Evolutionary conservation across 164 flowering plant species (phyloP).

Genomic region (Magnolia officinalis): DNA sequence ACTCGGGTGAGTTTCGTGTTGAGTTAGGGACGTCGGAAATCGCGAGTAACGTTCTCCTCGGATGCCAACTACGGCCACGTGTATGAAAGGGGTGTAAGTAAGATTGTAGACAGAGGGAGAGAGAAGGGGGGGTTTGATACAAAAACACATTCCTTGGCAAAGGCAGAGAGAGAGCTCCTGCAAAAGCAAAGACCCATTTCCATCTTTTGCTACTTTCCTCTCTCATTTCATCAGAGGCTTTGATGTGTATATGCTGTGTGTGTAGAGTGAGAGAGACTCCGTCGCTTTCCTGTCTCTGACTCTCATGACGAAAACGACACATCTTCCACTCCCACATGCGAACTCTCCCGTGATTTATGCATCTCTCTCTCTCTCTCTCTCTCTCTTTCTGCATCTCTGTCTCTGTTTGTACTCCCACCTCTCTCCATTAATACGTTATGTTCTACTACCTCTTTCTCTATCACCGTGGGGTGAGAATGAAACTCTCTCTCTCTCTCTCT

Average conservation of each 20-base stretch:
- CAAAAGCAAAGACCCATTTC: neutral
- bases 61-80: no score
- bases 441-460: no score
- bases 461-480: no score
- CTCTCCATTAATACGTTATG: no score
- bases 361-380: slow-evolving; percentile 6
- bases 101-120: neutral
- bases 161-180: no score
- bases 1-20: no score
- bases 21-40: no score
- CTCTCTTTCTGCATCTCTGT: neutral
- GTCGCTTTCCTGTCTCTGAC: slow-evolving; percentile 25
- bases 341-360: slow-evolving; percentile 37
- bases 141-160: neutral
- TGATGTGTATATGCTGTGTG: no score
- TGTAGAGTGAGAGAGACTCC: neutral
- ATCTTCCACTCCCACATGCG: slow-evolving; percentile 18
- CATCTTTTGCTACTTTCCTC: neutral
- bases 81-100: no score
- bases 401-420: neutral
- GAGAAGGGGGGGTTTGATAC: neutral
- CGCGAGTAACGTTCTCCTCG: no score
- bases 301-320: slow-evolving; percentile 47
- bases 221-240: no score
- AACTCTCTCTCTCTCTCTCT: neutral